Percentiles rank a stretch among this genome's conserved stretches.
Conservation (phyloP, 108 stramenopile species). For the Cyclostephanos invisitatus region DNA sequence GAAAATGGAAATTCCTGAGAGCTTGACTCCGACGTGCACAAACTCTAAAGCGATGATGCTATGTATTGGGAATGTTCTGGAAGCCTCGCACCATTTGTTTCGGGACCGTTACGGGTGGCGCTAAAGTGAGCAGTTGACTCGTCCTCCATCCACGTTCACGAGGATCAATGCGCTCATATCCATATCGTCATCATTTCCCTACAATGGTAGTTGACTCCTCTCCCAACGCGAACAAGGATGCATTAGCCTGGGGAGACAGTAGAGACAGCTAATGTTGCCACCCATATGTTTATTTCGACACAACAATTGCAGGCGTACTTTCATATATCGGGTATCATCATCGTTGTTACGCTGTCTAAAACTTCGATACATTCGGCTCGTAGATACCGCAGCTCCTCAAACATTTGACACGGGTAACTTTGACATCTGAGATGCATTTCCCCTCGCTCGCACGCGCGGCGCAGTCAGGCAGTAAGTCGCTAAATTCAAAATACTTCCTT, state of each 20-base stretch:
- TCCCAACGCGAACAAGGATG: constrained; percentile 12
- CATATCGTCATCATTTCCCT: constrained; percentile 21
- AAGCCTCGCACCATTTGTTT: too few relatives aligned
- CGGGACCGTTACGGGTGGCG: too few relatives aligned
- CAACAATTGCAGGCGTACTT: constrained; percentile 27
- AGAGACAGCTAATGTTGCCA: constrained; percentile 35
- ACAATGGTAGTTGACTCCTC: constrained; percentile 16
- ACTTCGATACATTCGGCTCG: constrained; percentile 23
- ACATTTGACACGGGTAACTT: constrained; percentile 29
- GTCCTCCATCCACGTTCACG: neutral
- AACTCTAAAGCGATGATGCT: too few relatives aligned
- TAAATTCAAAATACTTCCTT: constrained; percentile 37
- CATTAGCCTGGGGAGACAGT: constrained; percentile 22
- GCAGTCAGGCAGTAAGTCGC: constrained; percentile 30
- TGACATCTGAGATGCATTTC: constrained; percentile 40
- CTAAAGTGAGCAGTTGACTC: too few relatives aligned
- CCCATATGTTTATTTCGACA: constrained; percentile 26
- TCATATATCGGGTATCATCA: constrained; percentile 17
- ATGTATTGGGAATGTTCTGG: too few relatives aligned
- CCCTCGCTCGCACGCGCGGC: constrained; percentile 31
- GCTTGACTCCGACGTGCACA: too few relatives aligned
- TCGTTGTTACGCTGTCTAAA: constrained; percentile 25
- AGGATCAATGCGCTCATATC: constrained; percentile 51
- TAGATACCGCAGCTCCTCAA: constrained; percentile 42
- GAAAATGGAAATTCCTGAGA: too few relatives aligned